Percentiles rank a stretch among this genome's conserved stretches.
Conservation (phyloP, 257 asterid species). For the Nicotiana sylvestris region DNA sequence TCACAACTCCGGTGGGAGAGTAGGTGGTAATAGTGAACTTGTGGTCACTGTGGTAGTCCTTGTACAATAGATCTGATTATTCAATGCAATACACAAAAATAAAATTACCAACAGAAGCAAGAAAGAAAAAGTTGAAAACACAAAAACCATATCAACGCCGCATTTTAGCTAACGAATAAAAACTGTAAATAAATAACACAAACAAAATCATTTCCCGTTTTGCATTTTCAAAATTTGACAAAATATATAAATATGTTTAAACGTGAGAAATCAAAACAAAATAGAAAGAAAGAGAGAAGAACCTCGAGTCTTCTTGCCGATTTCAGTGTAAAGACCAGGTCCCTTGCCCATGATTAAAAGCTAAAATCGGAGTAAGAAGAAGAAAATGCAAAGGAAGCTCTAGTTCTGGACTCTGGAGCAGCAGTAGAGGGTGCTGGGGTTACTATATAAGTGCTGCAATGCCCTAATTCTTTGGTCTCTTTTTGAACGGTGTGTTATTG, state of each 20-base stretch:
- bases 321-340: constrained; percentile 85
- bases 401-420: background rate
- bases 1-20: constrained; percentile 41
- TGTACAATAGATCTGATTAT: constrained; percentile 44
- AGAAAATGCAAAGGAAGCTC: background rate
- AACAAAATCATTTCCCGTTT: background rate
- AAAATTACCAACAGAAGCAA: background rate
- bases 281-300: background rate
- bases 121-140: background rate
- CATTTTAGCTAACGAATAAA: background rate
- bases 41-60: constrained; percentile 47
- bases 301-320: constrained; percentile 89
- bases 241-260: background rate
- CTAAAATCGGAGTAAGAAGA: background rate
- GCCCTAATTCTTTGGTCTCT: constrained; percentile 40
- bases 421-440: too few species aligned
- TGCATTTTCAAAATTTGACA: background rate
- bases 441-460: constrained; percentile 16
- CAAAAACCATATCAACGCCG: background rate
- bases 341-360: constrained; percentile 68
- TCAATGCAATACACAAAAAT: background rate
- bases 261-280: background rate
- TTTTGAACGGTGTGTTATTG: constrained; percentile 19
- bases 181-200: background rate
- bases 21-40: constrained; percentile 45